phyloP scores from a whole-genome alignment of 345 rosid genomes.

The Sonneratia alba region DNA sequence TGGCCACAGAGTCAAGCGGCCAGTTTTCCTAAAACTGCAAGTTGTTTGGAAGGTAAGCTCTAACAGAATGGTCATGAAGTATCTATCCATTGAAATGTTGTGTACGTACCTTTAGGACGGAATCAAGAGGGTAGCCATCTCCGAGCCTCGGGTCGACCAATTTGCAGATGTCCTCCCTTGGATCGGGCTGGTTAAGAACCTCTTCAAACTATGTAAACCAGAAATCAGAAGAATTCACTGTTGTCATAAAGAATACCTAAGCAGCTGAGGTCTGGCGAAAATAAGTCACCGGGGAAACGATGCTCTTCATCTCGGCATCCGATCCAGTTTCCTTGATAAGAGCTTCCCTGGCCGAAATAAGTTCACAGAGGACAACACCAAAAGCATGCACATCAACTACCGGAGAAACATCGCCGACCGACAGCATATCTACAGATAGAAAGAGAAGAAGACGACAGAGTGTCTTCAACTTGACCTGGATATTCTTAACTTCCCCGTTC shows the following conservation, averaged over 20 bases:
- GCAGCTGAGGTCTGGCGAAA: not conserved
- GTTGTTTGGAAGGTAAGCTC: no score
- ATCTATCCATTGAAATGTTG: not conserved
- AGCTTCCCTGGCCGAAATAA: constrained; percentile 85
- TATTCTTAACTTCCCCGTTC: not conserved
- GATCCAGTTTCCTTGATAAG: constrained; percentile 47
- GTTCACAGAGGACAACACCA: constrained; percentile 92
- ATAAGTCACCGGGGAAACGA: constrained; percentile 62
- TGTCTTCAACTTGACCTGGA: not conserved
- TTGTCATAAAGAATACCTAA: not conserved
- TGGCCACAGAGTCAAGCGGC: no score
- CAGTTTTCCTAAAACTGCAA: no score
- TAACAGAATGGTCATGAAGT: not conserved
- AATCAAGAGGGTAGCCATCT: constrained; percentile 61
- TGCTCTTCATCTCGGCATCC: constrained; percentile 56
- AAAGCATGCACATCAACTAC: constrained; percentile 90
- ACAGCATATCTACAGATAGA: constrained; percentile 50
- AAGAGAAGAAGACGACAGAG: not conserved
- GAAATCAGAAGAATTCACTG: not conserved
- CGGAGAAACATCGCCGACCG: constrained; percentile 79
- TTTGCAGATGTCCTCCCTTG: constrained; percentile 44
- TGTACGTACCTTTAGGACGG: constrained; percentile 50
- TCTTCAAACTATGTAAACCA: constrained; percentile 54
- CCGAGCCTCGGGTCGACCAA: constrained; percentile 69
- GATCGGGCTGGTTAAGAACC: constrained; percentile 44